Evolutionary conservation across 2,329 filamentous ascomycete species (phyloP).

Genomic region (Monilinia aucupariae): DNA sequence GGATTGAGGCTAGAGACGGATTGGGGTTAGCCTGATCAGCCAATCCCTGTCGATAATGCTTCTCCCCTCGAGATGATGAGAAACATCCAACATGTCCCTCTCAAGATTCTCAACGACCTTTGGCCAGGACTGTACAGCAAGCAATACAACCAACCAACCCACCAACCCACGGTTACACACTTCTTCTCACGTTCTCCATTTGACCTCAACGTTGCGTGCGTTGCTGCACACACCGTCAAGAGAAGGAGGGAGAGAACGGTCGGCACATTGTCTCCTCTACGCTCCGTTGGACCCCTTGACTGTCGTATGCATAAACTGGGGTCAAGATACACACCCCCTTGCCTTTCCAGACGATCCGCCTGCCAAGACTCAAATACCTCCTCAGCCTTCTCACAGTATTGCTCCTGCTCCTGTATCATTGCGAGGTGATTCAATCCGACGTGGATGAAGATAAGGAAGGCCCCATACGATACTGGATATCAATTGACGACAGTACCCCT

Average conservation of each 20-base stretch:
- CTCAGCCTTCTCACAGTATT: too few relatives aligned
- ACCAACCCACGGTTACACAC: background rate
- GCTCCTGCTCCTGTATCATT: too few relatives aligned
- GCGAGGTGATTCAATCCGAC: too few relatives aligned
- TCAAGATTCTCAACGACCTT: slow-evolving; percentile 11
- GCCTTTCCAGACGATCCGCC: background rate
- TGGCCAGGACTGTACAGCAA: background rate
- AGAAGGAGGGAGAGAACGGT: background rate
- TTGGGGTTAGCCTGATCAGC: background rate
- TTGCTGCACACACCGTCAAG: too few relatives aligned
- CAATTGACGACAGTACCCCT: too few relatives aligned
- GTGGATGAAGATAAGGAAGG: too few relatives aligned
- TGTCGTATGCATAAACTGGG: slow-evolving; percentile 4
- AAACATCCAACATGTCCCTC: background rate
- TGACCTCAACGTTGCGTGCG: too few relatives aligned
- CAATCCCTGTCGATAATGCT: background rate
- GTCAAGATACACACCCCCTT: background rate
- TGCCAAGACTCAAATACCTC: background rate
- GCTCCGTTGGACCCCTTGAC: slow-evolving; percentile 3
- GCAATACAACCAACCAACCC: background rate
- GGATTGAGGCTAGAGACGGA: slow-evolving; percentile 2
- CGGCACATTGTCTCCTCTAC: background rate
- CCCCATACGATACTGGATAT: too few relatives aligned
- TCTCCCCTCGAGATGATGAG: background rate
- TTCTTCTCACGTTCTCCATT: background rate